Base-by-base conservation (phyloP, 2,329 filamentous ascomycete genomes). In the Ophiostoma himal-ulmi region DNA sequence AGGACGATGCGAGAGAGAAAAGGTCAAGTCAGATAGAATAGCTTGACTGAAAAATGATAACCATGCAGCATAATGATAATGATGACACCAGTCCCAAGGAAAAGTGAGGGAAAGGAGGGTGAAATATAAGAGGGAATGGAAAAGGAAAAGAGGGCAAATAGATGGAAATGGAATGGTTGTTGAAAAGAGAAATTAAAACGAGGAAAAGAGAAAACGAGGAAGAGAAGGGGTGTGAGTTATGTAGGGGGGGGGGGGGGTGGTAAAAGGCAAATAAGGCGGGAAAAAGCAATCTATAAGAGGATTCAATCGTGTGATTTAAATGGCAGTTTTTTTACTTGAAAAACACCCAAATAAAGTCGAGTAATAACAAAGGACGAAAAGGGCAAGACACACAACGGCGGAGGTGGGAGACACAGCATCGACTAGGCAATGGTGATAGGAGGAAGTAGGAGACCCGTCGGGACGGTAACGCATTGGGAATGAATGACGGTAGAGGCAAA, bases 61-160 rank as follows among this genome's bases (percentile, higher is more conserved):
- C 41, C 70, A 69, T 71, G 70, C 14, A 69, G 62, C 60, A 69
- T 70, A 72, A 69, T 39, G 44, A 68, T 69, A 67, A 48, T 54
- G 54, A 10, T 30, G 22, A 41, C 69, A 65, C 10, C 34, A 64
- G 30, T 30, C 30, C 30, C 30, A 30, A 30, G 30, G 30, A 30
- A 64, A 36, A 6, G 44, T 2, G 60, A 41, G n/a, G 64, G 20
- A 66, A 60, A 52, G 68, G 26, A 68, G 22, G 20, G 36, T 17
- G 26, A 17, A 64, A 36, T 26, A 48, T 48, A 52, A 41, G 30
- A 5, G 36, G 10, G 34, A n/a, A 7, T 26, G 10, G 26, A 48
- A 68, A 30, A 37, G 17, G 7, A 11, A 37, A 41, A 20, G 26
- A 20, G 14, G 36, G n/a, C 37, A 60, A 44, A 52, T 22, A 11